phyloP scores from a whole-genome alignment of 2,329 filamentous ascomycete species.

The Phialocephala subalpina region DNA sequence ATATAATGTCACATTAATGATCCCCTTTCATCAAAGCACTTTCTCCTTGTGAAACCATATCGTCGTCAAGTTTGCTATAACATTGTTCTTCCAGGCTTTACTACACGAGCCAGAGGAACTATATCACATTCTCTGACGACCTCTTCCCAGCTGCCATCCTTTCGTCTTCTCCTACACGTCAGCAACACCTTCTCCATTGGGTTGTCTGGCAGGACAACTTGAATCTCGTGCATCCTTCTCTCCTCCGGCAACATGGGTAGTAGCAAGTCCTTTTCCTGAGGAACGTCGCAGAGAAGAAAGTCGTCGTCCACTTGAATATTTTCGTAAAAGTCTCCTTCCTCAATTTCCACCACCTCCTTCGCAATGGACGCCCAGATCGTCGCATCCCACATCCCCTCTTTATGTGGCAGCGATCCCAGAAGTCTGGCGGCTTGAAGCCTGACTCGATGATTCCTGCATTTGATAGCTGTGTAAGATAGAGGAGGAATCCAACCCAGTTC shows the following conservation, averaged over 20 bases:
- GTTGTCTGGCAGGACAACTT: slow-evolving; percentile 21
- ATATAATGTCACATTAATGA: background rate
- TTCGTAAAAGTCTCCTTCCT: slow-evolving; percentile 45
- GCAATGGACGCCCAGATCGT: slow-evolving; percentile 44
- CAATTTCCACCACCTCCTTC: slow-evolving; percentile 48
- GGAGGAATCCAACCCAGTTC: slow-evolving; percentile 55
- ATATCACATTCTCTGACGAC: background rate
- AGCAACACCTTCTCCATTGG: slow-evolving; percentile 18
- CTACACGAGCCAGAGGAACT: background rate
- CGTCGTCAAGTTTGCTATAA: background rate
- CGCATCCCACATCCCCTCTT: slow-evolving; percentile 54
- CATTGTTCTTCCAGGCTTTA: background rate
- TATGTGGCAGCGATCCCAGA: slow-evolving; percentile 42
- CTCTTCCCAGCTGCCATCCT: background rate
- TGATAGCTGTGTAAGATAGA: slow-evolving; percentile 54
- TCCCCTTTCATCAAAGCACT: background rate
- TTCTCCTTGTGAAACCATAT: background rate
- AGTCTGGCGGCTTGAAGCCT: slow-evolving; percentile 49
- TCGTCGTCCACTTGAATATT: slow-evolving; percentile 22
- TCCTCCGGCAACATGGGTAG: slow-evolving; percentile 33
- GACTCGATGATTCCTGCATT: slow-evolving; percentile 53
- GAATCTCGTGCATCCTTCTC: slow-evolving; percentile 35
- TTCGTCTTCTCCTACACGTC: slow-evolving; percentile 12
- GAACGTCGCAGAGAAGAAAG: slow-evolving; percentile 20
- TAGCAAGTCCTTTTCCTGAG: slow-evolving; percentile 21